A percentile compares a stretch with the other conserved stretches of the same genome.
These are phyloP conservation scores for Pichia cephalocereana DNA, from an alignment of 805 yeast genomes.

Conservation along the genomic window DNA sequence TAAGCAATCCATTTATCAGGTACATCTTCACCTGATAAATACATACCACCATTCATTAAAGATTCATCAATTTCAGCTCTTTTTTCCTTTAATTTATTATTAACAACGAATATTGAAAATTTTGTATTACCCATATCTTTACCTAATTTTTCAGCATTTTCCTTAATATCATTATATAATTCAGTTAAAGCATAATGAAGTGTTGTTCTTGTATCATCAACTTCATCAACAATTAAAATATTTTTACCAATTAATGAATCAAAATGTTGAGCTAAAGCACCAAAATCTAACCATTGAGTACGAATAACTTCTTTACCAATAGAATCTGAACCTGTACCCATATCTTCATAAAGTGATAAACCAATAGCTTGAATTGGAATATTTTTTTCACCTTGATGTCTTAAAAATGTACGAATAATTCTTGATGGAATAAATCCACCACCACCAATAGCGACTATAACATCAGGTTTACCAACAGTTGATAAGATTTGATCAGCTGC, in stretches of 20 bases:
- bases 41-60: conserved; percentile 54
- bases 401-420: conserved; percentile 55
- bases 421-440: conserved; percentile 69
- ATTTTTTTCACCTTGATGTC: conserved; percentile 49
- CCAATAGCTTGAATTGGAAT: conserved; percentile 68
- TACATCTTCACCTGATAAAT: conserved; percentile 65
- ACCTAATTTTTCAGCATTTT: conserved; percentile 51
- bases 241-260: conserved; percentile 75
- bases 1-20: conserved; percentile 81
- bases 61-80: conserved; percentile 60
- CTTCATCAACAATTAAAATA: conserved; percentile 79
- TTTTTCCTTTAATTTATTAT: conserved; percentile 77
- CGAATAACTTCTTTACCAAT: conserved; percentile 77
- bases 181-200: conserved; percentile 76
- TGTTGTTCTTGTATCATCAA: conserved; percentile 87
- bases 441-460: conserved; percentile 62
- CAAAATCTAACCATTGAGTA: conserved; percentile 87
- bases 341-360: conserved; percentile 51
- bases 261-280: conserved; percentile 57
- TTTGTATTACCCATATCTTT: conserved; percentile 52
- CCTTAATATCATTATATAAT: conserved; percentile 54
- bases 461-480: conserved; percentile 33
- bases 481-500: conserved; percentile 25
- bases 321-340: conserved; percentile 37
- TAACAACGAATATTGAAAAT: conserved; percentile 72